Percentiles rank a stretch among this genome's conserved stretches.
phyloP scores from a whole-genome alignment of 257 asterid species.

The Oldenlandia corymbosa region DNA sequence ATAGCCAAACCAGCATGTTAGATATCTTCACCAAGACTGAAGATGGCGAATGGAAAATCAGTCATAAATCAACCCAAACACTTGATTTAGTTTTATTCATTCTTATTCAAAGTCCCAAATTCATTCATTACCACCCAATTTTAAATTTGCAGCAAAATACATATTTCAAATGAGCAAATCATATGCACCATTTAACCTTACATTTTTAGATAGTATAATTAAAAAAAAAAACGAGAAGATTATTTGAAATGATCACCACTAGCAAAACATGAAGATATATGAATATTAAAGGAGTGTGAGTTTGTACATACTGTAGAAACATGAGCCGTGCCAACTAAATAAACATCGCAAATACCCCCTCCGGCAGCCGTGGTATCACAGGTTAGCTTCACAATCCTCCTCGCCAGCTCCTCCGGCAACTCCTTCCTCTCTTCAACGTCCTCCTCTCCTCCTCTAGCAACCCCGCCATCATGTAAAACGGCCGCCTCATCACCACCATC shows the following conservation, averaged over 20 bases:
- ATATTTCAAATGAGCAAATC: too few species aligned
- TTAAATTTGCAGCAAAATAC: too few species aligned
- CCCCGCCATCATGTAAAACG: conserved; percentile 12
- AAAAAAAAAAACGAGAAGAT: background rate
- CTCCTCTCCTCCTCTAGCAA: conserved; percentile 16
- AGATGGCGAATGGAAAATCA: too few species aligned
- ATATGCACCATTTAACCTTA: too few species aligned
- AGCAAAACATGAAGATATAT: background rate
- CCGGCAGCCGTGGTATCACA: conserved; percentile 73
- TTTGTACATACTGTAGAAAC: conserved; percentile 55
- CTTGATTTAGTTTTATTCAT: too few species aligned
- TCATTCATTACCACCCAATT: too few species aligned
- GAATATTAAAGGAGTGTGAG: background rate
- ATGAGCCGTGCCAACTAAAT: conserved; percentile 85
- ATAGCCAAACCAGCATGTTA: background rate
- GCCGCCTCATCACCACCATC: conserved; percentile 35
- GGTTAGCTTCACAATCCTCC: conserved; percentile 50
- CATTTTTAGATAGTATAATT: too few species aligned
- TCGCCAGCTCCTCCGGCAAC: conserved; percentile 63
- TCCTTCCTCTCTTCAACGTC: conserved; percentile 41
- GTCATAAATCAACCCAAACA: too few species aligned
- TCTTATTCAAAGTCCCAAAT: too few species aligned
- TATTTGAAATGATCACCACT: too few species aligned
- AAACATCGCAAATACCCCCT: conserved; percentile 78
- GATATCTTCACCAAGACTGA: too few species aligned